A percentile compares a stretch with the other conserved stretches of the same genome.
phyloP scores from a whole-genome alignment of 257 asterid species.

The Solanum raphanifolium region DNA sequence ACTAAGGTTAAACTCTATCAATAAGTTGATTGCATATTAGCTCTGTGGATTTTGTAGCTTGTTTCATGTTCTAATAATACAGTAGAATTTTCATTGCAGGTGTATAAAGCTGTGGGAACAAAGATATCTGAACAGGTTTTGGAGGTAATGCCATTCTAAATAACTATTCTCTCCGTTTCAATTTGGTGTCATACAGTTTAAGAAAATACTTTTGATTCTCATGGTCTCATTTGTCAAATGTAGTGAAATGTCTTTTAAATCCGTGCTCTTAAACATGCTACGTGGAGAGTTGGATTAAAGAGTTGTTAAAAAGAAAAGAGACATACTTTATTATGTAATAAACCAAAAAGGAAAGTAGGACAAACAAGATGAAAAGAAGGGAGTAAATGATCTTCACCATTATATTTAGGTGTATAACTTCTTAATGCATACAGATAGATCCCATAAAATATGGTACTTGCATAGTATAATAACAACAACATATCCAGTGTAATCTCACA shows the following conservation, averaged over 20 bases:
- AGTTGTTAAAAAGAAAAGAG: neutral
- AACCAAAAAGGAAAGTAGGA: neutral
- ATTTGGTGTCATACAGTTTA: neutral
- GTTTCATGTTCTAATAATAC: neutral
- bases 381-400: neutral
- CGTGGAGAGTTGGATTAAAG: neutral
- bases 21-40: neutral
- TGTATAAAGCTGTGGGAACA: constrained; percentile 63
- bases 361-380: neutral
- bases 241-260: neutral
- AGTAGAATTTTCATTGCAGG: constrained; percentile 28
- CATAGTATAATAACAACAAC: neutral
- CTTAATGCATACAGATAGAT: neutral
- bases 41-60: neutral
- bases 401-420: neutral
- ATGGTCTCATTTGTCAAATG: neutral
- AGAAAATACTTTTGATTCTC: too few relatives aligned
- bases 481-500: neutral
- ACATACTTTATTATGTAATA: neutral
- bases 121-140: constrained; percentile 54
- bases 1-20: constrained; percentile 56
- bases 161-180: neutral
- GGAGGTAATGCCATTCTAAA: constrained; percentile 44
- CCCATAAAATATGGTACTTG: neutral
- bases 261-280: neutral